phyloP scores from a whole-genome alignment of 345 rosid species.

The Gossypium stocksii region DNA sequence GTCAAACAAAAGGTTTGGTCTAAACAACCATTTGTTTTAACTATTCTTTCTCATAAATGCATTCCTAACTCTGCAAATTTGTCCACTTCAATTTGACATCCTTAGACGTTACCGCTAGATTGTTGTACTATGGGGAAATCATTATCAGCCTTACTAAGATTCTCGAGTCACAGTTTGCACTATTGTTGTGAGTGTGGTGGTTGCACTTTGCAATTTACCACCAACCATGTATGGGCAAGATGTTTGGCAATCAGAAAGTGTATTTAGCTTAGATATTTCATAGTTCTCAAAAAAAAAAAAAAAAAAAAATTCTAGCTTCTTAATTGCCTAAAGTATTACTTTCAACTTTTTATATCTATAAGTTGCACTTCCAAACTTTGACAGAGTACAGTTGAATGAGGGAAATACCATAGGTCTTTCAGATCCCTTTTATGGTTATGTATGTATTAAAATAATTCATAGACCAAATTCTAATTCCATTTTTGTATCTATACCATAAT shows the following conservation, averaged over 20 bases:
- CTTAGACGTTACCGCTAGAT: background rate
- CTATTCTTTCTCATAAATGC: background rate
- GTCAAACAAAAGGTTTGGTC: slow-evolving; percentile 67
- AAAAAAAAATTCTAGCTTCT: background rate
- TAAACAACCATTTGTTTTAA: slow-evolving; percentile 10
- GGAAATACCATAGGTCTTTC: background rate
- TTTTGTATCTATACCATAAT: background rate
- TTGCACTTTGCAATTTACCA: background rate
- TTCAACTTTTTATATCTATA: background rate
- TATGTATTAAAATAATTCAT: background rate
- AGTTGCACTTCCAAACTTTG: slow-evolving; percentile 4
- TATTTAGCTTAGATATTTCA: background rate
- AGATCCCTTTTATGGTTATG: background rate
- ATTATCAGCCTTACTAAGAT: background rate
- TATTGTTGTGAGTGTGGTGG: background rate
- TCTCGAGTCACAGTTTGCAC: background rate
- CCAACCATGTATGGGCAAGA: background rate
- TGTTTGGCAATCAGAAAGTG: background rate
- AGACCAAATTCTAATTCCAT: background rate
- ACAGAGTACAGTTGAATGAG: background rate
- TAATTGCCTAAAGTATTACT: background rate
- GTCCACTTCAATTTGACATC: background rate
- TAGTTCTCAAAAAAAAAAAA: background rate
- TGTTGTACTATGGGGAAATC: background rate
- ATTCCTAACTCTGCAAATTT: background rate